Base-by-base conservation (phyloP, 345 rosid genomes). In the Syzygium grande region DNA sequence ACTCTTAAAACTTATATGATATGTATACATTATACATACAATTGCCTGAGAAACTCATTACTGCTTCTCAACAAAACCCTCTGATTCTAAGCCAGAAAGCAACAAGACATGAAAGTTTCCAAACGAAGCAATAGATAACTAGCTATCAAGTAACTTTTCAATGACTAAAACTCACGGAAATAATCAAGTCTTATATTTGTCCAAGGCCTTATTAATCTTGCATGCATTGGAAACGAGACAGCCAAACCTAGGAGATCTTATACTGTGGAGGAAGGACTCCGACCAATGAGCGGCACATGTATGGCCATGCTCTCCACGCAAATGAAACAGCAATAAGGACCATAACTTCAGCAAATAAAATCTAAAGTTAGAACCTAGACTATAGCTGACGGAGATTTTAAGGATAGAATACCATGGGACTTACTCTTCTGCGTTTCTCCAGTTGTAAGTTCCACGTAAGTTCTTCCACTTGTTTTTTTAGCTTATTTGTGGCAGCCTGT, bases 401-500 rank as follows among this genome's bases (percentile, higher is more conserved):
- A 41, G 34, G 51, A 61, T 84, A 65, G 56, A 86, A 23, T 58
- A 61, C 43, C 77, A 51, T 23, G 59, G n/a, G 84, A 91, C 90
- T 92, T 90, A 96, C 99, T 91, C 99, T 94, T 94, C 96, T 93
- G 87, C 99, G 98, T 90, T 96, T 98, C 96, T 98, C 99, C 86
- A 98, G 93, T 90, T 97, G 99, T 61, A 97, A 91, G 92, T 98
- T 93, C 99, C 99, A 98, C 86, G 99, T 98, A 88, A 98, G 92
- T 87, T 98, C 99, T 90, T 98, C 99, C 90, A 98, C 99, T 92
- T 98, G 98, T 93, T 97, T 98, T 92, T 98, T 98, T 91, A 97
- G 92, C 91, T 96, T 96, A 92, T 96, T 98, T 89, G 97, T 98
- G 86, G 99, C 99, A 90, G 99, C 99, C 99, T 97, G 92, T 73